A percentile compares a stretch with the other conserved stretches of the same genome.
Conservation (phyloP, 768 basidiomycete species). For the Polyporus arcularius region DNA sequence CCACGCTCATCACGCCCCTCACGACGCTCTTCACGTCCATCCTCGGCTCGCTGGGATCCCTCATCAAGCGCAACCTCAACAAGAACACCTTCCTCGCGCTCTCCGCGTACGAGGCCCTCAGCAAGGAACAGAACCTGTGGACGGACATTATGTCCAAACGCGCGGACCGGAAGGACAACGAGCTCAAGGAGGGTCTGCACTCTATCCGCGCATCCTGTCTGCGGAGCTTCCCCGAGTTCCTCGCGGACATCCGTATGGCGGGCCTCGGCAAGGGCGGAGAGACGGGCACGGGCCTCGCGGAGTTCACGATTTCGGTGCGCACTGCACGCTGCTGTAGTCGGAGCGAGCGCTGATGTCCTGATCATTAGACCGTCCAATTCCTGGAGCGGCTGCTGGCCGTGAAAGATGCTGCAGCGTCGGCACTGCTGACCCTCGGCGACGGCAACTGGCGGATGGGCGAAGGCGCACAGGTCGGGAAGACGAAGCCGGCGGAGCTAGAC, state of each 20-base stretch:
- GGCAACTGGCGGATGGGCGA: conserved; percentile 95
- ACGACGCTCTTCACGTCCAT: conserved; percentile 66
- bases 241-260: conserved; percentile 76
- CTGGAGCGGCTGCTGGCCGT: conserved; percentile 72
- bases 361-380: conserved; percentile 61
- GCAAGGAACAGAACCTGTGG: conserved; percentile 61
- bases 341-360: background rate
- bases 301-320: conserved; percentile 57
- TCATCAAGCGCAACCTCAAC: conserved; percentile 77
- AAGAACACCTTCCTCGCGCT: conserved; percentile 81
- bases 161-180: conserved; percentile 51
- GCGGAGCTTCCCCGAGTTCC: conserved; percentile 81
- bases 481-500: conserved; percentile 52
- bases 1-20: conserved; percentile 63
- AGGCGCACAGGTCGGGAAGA: conserved; percentile 63
- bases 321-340: background rate
- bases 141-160: conserved; percentile 61
- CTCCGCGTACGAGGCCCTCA: conserved; percentile 62
- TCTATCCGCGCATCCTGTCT: conserved; percentile 68
- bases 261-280: conserved; percentile 58
- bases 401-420: conserved; percentile 63
- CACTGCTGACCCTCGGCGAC: conserved; percentile 72
- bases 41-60: conserved; percentile 57
- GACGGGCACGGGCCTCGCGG: conserved; percentile 62
- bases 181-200: conserved; percentile 69